Evolutionary conservation across 768 basidiomycete species (phyloP), one percentile per base, ranked within the genome.

Genomic region (Cyathus striatus): DNA sequence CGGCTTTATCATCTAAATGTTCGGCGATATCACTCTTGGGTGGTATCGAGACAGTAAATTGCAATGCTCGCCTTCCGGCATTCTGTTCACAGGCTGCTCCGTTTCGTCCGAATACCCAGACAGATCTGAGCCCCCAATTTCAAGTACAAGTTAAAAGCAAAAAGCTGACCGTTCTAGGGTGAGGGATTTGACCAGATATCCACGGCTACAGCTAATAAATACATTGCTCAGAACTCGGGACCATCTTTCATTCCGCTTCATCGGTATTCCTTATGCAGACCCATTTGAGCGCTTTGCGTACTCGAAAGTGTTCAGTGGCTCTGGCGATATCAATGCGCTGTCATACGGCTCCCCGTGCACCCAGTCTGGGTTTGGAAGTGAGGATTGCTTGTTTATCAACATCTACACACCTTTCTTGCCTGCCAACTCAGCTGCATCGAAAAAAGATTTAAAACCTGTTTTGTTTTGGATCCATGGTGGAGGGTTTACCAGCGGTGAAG

Each of bases 391-490:
- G 2, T 73, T 70, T 56, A 55, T 76, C 25, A 74, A 74, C 50
- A 54, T 75, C 10, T 73, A 65, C 47, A 75, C 72, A 5, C 66
- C 70, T 1, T 60, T 60, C 45, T 53, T 66, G 1, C 64, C 64
- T 5, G 42, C 39, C 7, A 38, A 49, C 23, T 22, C 46, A 3
- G 43, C 12, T 0, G 48, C 49, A 23, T 46, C 52, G 0, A n/a
- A n/a, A n/a, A 54, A 47, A 21, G 47, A 43, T 13, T 41, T 62
- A 20, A 72, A 68, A 40, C 68, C 75, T 0, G 72, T 73, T 16
- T 60, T 75, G 61, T 67, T 76, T 51, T 75, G 66, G 68, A 75
- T 76, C 23, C 72, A 76, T 35, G 73, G 75, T 3, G 73, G 73
- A 2, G 71, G 71, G 9, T 74, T 69, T 43, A 68, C 65, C 1